A percentile compares a stretch with the other conserved stretches of the same genome.
phyloP scores from a whole-genome alignment of 2,329 filamentous ascomycete species.

The Mariannaea elegans region DNA sequence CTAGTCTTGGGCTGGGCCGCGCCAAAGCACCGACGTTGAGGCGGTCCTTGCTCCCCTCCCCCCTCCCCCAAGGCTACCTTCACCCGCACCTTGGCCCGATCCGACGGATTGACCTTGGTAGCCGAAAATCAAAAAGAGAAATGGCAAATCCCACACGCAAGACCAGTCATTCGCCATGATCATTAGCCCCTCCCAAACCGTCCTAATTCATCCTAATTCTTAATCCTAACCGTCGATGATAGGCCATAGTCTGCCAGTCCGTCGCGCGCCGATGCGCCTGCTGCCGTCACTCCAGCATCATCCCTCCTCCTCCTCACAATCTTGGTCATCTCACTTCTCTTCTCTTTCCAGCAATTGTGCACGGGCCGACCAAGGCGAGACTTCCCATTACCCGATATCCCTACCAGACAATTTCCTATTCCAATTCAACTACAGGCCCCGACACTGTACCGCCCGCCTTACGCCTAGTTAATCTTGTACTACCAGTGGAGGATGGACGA shows the following conservation, averaged over 20 bases:
- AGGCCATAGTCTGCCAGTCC: conserved; percentile 3
- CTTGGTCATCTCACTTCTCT: not conserved
- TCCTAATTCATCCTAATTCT: conserved; percentile 2
- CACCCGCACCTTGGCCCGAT: conserved; percentile 36
- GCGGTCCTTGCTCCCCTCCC: conserved; percentile 26
- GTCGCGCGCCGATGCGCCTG: not conserved
- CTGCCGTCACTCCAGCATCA: not conserved
- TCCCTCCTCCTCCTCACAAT: conserved; percentile 1
- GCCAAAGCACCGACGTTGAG: conserved; percentile 26
- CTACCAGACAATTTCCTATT: not conserved
- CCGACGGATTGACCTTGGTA: conserved; percentile 20
- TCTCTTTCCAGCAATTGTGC: not conserved
- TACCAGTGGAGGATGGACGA: not conserved
- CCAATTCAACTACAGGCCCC: too few relatives aligned
- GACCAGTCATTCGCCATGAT: not conserved
- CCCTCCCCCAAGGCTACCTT: conserved; percentile 7
- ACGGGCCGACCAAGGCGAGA: not conserved
- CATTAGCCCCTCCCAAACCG: not conserved
- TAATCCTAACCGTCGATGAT: conserved; percentile 10
- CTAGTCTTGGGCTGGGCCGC: conserved; percentile 3
- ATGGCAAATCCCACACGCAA: not conserved
- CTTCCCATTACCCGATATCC: not conserved
- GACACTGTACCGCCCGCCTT: not conserved
- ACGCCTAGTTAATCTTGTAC: not conserved
- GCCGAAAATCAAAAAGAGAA: not conserved